Percentiles rank a stretch among this genome's conserved stretches.
phyloP scores from a whole-genome alignment of 177 flowering plant genomes.

The Vitis hybrid region DNA sequence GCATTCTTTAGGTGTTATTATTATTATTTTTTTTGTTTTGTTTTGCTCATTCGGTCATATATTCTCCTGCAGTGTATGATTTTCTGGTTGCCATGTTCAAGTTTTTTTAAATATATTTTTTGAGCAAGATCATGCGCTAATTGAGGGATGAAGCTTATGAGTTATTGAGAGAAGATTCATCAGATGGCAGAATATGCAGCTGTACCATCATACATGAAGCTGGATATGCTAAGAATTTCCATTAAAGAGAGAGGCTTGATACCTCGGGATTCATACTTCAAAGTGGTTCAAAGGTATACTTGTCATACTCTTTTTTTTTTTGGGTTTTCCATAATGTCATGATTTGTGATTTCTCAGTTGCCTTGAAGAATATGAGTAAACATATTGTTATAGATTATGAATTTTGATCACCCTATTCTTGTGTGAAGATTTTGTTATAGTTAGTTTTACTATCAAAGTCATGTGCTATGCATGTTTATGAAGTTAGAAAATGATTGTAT shows the following conservation, averaged over 20 bases:
- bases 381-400: too few relatives aligned
- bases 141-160: background rate
- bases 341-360: too few relatives aligned
- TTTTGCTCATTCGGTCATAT: background rate
- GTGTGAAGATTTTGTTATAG: too few relatives aligned
- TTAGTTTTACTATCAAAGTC: too few relatives aligned
- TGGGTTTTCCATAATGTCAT: background rate
- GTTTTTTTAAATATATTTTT: background rate
- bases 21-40: too few relatives aligned
- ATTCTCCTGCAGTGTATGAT: background rate
- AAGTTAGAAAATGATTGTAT: too few relatives aligned
- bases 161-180: too few relatives aligned
- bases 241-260: conserved; percentile 4
- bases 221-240: conserved; percentile 13
- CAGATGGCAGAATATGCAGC: conserved; percentile 27
- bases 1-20: too few relatives aligned
- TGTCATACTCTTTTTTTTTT: background rate
- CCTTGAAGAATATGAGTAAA: too few relatives aligned
- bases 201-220: conserved; percentile 14
- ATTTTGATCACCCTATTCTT: too few relatives aligned
- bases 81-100: background rate
- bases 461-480: too few relatives aligned
- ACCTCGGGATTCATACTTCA: background rate
- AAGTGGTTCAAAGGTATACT: conserved; percentile 14
- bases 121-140: conserved; percentile 8